A percentile compares a stretch with the other conserved stretches of the same genome.
Conservation (phyloP, 139 green algal genomes). For the Volvox reticuliferus region DNA sequence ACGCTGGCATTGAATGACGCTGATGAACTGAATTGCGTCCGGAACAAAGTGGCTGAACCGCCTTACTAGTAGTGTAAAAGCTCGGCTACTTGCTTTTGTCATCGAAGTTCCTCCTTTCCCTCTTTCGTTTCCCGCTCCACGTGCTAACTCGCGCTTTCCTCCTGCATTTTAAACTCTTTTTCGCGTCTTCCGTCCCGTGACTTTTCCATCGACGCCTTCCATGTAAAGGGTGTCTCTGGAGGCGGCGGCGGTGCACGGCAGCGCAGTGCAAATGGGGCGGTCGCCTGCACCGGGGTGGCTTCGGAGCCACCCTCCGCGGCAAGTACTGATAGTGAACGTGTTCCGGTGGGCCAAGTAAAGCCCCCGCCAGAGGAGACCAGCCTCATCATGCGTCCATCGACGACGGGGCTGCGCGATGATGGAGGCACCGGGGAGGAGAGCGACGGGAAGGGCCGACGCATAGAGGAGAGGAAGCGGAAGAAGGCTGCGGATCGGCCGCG, state of each 20-base stretch:
- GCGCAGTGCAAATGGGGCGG: neutral
- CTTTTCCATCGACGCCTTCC: no score
- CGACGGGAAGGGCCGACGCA: neutral
- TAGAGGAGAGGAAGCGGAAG: neutral
- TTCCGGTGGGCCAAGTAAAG: neutral
- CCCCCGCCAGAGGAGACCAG: conserved; percentile 15
- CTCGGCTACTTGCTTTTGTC: no score
- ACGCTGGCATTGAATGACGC: no score
- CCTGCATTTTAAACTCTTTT: no score
- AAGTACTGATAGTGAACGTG: conserved; percentile 16
- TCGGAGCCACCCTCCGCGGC: conserved; percentile 11
- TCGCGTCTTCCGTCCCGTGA: no score
- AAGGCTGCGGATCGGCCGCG: neutral
- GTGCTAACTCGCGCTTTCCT: no score
- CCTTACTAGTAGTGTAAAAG: no score
- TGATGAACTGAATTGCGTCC: no score
- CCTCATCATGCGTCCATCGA: neutral
- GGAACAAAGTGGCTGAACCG: no score
- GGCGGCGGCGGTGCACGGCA: neutral
- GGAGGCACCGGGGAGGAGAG: neutral
- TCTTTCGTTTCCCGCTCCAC: no score
- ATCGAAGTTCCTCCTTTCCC: no score
- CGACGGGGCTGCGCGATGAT: neutral
- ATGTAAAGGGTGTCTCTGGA: neutral
- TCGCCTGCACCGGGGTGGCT: neutral